Evolutionary conservation across 164 flowering plant species (phyloP).

Genomic region (Annona cherimola): DNA sequence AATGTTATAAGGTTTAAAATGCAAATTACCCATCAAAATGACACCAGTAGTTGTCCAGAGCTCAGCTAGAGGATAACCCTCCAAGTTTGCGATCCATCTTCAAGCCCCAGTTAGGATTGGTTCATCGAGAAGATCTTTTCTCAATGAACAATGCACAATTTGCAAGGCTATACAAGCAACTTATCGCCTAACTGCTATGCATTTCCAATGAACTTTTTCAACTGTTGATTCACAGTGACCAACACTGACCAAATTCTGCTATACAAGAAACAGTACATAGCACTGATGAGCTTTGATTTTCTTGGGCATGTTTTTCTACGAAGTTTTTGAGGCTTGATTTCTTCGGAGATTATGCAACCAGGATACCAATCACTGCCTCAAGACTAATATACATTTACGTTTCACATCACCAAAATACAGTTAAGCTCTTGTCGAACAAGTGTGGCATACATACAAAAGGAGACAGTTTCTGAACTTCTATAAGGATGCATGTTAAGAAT

Average conservation of each 20-base stretch:
- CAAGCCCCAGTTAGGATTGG: no score
- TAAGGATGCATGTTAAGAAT: constrained; percentile 2
- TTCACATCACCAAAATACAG: background rate
- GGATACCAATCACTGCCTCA: background rate
- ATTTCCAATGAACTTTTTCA: no score
- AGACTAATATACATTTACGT: background rate
- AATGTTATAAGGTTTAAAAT: no score
- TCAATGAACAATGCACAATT: no score
- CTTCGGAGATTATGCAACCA: background rate
- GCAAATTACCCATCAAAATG: no score
- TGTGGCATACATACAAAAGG: background rate
- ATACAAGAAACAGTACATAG: constrained; percentile 6
- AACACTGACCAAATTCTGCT: constrained; percentile 1
- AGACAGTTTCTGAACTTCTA: background rate
- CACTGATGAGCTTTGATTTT: background rate
- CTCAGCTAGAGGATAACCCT: no score
- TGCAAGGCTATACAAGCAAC: no score
- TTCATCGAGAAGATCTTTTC: no score
- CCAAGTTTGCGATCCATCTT: no score
- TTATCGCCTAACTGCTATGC: no score
- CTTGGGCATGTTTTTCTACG: background rate
- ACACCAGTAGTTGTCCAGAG: no score
- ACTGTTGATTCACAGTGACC: background rate
- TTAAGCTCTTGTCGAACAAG: background rate
- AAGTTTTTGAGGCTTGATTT: background rate